A percentile compares a stretch with the other conserved stretches of the same genome.
phyloP scores from a whole-genome alignment of 371 early-diverging fungal genomes.

The Syncephalastrum contaminatum region DNA sequence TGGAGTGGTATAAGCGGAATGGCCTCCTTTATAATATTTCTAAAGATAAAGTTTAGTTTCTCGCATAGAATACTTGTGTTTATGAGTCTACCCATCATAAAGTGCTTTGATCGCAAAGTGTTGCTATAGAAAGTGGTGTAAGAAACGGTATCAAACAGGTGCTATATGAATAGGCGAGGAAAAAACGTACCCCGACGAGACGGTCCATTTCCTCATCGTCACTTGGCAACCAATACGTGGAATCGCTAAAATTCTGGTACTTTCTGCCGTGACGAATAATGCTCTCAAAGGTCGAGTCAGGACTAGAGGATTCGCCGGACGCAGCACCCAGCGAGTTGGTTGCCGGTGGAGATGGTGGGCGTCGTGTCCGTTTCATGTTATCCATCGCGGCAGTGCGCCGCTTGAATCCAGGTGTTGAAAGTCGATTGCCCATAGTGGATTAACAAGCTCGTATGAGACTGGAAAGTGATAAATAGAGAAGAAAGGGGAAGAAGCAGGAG shows the following conservation, averaged over 20 bases:
- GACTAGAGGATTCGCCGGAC: constrained; percentile 7
- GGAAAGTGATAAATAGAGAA: too few species aligned
- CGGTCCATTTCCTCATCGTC: constrained; percentile 45
- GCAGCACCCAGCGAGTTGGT: constrained; percentile 1
- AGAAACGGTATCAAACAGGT: neutral
- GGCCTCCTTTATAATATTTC: constrained; percentile 11
- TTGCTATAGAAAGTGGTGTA: constrained; percentile 7
- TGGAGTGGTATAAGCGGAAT: constrained; percentile 9
- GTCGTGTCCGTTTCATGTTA: too few species aligned
- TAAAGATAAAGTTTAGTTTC: constrained; percentile 1
- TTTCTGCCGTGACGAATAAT: constrained; percentile 18
- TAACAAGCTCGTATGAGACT: too few species aligned
- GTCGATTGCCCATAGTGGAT: too few species aligned
- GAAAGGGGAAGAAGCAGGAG: too few species aligned
- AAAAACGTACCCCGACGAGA: constrained; percentile 31
- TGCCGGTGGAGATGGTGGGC: too few species aligned
- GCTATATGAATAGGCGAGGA: constrained; percentile 2
- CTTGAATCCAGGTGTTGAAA: too few species aligned
- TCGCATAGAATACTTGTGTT: neutral
- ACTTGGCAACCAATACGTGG: constrained; percentile 45
- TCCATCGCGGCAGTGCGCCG: too few species aligned
- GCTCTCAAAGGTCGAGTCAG: constrained; percentile 7
- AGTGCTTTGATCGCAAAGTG: constrained; percentile 24
- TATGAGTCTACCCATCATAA: constrained; percentile 18
- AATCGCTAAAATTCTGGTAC: constrained; percentile 20